phyloP scores from a whole-genome alignment of 225 moss, liverwort and hornwort genomes.

The Straminergon stramineum region DNA sequence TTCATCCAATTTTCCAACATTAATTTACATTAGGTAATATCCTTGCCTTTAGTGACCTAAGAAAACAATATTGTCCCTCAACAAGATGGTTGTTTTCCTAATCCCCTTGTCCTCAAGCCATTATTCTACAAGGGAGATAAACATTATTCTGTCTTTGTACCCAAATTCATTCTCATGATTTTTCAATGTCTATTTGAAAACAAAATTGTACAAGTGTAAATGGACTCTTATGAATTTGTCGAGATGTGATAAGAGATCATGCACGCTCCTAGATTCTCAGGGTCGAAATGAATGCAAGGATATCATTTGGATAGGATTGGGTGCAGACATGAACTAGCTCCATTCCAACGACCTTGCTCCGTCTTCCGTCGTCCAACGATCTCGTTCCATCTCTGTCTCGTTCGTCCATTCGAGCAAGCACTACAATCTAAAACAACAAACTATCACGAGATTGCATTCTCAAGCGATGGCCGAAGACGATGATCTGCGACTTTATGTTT shows the following conservation, averaged over 20 bases:
- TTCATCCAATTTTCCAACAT: too few relatives aligned
- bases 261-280: neutral
- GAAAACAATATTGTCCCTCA: neutral
- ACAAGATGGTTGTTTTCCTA: neutral
- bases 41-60: accelerated
- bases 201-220: neutral
- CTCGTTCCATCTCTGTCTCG: neutral
- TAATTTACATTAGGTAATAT: accelerated
- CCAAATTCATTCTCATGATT: neutral
- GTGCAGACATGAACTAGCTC: neutral
- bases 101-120: accelerated
- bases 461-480: neutral
- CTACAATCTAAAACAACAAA: too few relatives aligned
- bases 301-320: neutral
- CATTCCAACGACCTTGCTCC: neutral
- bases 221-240: neutral
- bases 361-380: neutral
- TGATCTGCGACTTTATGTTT: neutral
- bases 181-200: neutral
- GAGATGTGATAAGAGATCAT: neutral
- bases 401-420: neutral
- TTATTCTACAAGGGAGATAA: neutral
- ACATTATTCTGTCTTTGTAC: neutral
- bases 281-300: neutral
- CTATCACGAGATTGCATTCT: neutral